Conservation (phyloP, 768 basidiomycete species). For the Boletus speciosus region DNA sequence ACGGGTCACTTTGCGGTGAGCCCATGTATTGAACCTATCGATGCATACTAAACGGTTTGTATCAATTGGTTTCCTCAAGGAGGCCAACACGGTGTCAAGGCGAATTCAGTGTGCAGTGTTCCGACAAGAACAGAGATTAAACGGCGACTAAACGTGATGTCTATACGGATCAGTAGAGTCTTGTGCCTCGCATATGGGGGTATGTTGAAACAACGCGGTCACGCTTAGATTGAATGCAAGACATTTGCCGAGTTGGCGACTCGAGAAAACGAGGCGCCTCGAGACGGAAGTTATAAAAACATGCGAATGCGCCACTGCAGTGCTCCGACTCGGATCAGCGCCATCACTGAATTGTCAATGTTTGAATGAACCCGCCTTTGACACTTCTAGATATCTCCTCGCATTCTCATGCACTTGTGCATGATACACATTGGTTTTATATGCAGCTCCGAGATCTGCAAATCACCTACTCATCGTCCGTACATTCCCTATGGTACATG, state of each 20-base stretch:
- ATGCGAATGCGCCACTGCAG: too few species aligned
- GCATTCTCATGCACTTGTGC: too few species aligned
- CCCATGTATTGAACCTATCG: background rate
- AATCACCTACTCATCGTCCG: conserved; percentile 9
- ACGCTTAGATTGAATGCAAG: background rate
- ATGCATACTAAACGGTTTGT: background rate
- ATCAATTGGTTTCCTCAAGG: too few species aligned
- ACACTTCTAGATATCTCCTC: too few species aligned
- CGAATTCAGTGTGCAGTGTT: background rate
- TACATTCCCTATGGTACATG: conserved; percentile 4
- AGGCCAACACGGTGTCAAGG: background rate
- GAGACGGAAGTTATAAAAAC: background rate
- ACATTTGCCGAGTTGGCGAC: background rate
- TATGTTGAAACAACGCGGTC: background rate
- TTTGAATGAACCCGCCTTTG: background rate
- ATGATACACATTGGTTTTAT: too few species aligned
- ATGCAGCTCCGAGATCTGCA: background rate
- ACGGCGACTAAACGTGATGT: background rate
- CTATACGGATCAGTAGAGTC: background rate
- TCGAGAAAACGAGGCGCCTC: background rate
- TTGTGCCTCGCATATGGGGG: background rate
- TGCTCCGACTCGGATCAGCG: conserved; percentile 5
- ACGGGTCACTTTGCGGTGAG: background rate
- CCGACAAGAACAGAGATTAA: too few species aligned
- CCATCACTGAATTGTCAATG: background rate